Evolutionary conservation across 768 basidiomycete species (phyloP).

Genomic region (Mycena amicta): DNA sequence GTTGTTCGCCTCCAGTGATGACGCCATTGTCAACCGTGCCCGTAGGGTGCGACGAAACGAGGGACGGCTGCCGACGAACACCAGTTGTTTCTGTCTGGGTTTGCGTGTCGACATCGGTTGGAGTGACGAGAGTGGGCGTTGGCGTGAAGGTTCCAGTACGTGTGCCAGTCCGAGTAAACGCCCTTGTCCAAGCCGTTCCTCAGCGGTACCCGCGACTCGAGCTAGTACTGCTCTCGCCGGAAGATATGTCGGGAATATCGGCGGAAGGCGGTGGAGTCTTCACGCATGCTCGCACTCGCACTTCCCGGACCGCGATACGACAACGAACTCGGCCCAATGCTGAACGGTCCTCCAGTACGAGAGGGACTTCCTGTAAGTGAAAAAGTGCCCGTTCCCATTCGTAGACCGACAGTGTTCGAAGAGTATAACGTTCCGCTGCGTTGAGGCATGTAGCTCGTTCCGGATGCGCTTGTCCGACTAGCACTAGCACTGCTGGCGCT

Average conservation of each 20-base stretch:
- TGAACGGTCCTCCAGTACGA: too few species aligned
- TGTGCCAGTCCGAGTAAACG: constrained; percentile 4
- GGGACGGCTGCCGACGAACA: constrained; percentile 44
- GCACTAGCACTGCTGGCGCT: background rate
- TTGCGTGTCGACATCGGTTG: too few species aligned
- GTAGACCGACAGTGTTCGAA: constrained; percentile 10
- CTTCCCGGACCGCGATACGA: too few species aligned
- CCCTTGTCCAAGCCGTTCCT: constrained; percentile 6
- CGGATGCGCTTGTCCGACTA: background rate
- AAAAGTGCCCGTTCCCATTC: constrained; percentile 12
- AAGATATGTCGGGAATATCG: constrained; percentile 60
- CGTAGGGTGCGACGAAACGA: constrained; percentile 58
- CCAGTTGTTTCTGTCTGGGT: too few species aligned
- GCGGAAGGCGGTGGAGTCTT: too few species aligned
- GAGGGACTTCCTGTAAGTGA: constrained; percentile 43
- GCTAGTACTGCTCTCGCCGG: background rate
- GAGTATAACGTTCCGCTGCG: constrained; percentile 18
- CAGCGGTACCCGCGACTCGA: constrained; percentile 1
- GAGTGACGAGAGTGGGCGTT: too few species aligned
- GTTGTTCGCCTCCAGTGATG: too few species aligned
- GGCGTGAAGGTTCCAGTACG: constrained; percentile 6
- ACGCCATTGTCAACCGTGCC: constrained; percentile 79
- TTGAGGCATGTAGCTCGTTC: background rate
- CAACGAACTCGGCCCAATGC: too few species aligned
- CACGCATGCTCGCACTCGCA: too few species aligned